Conservation (phyloP, 179 eudicot genomes). For the Silene coronaria region DNA sequence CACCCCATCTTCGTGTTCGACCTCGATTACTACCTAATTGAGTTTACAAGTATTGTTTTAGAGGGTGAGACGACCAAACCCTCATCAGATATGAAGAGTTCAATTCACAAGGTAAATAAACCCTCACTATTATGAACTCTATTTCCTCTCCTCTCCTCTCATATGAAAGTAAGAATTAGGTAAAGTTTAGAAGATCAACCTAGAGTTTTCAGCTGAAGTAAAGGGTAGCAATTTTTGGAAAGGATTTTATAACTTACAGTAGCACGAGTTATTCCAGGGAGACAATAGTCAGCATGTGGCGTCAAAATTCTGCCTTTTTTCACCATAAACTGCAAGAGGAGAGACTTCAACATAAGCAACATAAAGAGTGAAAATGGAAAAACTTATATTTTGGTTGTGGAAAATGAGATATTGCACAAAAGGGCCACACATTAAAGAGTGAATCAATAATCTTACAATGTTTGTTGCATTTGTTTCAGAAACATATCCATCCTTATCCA, state of each 20-base stretch:
- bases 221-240: too few species aligned
- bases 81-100: neutral
- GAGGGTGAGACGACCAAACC: too few species aligned
- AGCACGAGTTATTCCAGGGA: slow-evolving; percentile 96
- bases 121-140: neutral
- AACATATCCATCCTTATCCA: slow-evolving; percentile 92
- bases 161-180: neutral
- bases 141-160: neutral
- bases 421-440: neutral
- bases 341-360: slow-evolving; percentile 12
- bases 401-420: neutral
- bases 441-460: slow-evolving; percentile 46
- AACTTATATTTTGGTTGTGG: neutral
- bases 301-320: slow-evolving; percentile 80
- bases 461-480: slow-evolving; percentile 98
- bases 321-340: slow-evolving; percentile 76
- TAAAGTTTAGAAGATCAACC: neutral
- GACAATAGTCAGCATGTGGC: slow-evolving; percentile 97
- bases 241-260: slow-evolving; percentile 53
- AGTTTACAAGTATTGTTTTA: too few species aligned
- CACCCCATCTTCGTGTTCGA: too few species aligned
- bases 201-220: neutral
- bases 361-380: neutral
- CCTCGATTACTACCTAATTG: too few species aligned
- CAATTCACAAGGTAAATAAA: neutral